Evolutionary conservation across 2,329 filamentous ascomycete species (phyloP).

Genomic region (Graphilbum ipis-grandicollis): DNA sequence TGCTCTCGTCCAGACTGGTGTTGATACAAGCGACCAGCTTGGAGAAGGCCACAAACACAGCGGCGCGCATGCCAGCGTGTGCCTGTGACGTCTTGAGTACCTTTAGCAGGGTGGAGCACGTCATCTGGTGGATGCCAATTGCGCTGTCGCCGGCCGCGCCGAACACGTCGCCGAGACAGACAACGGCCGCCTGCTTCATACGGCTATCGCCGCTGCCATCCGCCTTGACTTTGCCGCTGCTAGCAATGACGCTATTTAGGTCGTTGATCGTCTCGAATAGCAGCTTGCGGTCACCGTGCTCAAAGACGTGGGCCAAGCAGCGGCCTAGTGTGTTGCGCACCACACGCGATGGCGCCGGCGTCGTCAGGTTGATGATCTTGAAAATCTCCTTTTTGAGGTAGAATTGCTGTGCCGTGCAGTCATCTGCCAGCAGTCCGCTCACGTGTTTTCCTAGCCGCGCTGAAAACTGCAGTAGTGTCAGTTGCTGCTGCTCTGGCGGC

Average conservation of each 20-base stretch:
- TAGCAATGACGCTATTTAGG: slow-evolving; percentile 46
- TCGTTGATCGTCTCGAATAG: slow-evolving; percentile 93
- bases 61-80: slow-evolving; percentile 67
- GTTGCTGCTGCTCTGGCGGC: slow-evolving; percentile 85
- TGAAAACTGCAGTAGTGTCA: slow-evolving; percentile 81
- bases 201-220: slow-evolving; percentile 33
- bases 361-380: slow-evolving; percentile 69
- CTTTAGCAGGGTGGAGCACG: slow-evolving; percentile 56
- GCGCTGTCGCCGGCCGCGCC: slow-evolving; percentile 87
- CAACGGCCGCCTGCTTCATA: slow-evolving; percentile 72
- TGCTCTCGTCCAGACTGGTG: slow-evolving; percentile 61
- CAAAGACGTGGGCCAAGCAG: slow-evolving; percentile 69
- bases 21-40: slow-evolving; percentile 64
- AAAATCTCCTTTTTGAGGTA: slow-evolving; percentile 89
- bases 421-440: slow-evolving; percentile 53
- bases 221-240: slow-evolving; percentile 52
- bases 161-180: slow-evolving; percentile 78
- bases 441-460: slow-evolving; percentile 72
- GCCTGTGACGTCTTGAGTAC: slow-evolving; percentile 61
- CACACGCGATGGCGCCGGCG: slow-evolving; percentile 71
- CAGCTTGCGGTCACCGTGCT: slow-evolving; percentile 73
- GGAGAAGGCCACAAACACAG: slow-evolving; percentile 56
- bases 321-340: slow-evolving; percentile 78
- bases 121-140: slow-evolving; percentile 62
- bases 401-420: slow-evolving; percentile 75